Base-by-base conservation (phyloP, 768 basidiomycete species). In the Trametes gibbosa region DNA sequence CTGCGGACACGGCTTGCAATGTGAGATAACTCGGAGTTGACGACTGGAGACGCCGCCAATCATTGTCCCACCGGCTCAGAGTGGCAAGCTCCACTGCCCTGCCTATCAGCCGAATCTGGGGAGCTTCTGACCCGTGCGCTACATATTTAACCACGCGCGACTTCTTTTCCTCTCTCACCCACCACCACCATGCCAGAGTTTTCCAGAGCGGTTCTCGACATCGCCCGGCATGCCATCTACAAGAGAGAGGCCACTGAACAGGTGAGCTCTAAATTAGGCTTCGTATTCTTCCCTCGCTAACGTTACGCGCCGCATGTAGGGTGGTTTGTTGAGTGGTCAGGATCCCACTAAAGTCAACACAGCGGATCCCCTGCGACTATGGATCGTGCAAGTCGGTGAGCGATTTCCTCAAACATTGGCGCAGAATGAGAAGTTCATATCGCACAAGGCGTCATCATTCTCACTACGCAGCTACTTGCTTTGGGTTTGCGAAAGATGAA, bases 321-420 rank as follows among this genome's bases (percentile, higher is more conserved):
- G 89, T 19, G 91, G 90, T 7, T 74, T 95, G 27, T 71, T 95
- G 54, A 84, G 77, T 43, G 92, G 92, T 0, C 79, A 84, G 51
- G 84, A 95, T 66, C 93, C 92, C 0, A 77, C 85, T 0, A 72
- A 74, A 2, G 84, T 86, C 72, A 87, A 89, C 58, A 63, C 78
- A 1, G 57, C 71, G 1, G 91, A 94, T 69, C 92, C 94, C 7
- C 67, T 95, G 61, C 76, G 86, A 16, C 67, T 90, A 69, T 91
- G 87, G 87, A 86, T 89, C 57, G 80, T 91, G 48, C 88, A 91
- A 83, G 79, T 89, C 48, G 86, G 90, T 89, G 61, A 61, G 84
- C 69, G 1, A n/a, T 7, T 42, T 1, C 23, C 23, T 16, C 23
- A 2, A 9, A 10, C n/a, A 14, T 3, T 19, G n/a, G 13, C 27